A percentile compares a stretch with the other conserved stretches of the same genome.
Evolutionary conservation across 192 early-diverging fungal species (phyloP).

Genomic region (Dimargaris cristalligena): DNA sequence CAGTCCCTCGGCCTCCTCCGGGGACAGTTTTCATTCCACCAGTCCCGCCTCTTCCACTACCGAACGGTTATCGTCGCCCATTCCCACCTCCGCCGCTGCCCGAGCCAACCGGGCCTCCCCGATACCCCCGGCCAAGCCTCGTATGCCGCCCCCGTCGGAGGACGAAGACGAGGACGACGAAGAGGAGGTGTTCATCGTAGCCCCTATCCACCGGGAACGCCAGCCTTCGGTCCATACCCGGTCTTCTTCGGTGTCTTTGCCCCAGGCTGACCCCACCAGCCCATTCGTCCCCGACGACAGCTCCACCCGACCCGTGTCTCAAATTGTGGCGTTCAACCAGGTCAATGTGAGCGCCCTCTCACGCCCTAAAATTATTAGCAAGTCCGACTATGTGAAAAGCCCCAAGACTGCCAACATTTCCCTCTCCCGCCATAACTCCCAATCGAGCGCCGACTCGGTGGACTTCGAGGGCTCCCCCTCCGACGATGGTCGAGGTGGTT

Average conservation of each 20-base stretch:
- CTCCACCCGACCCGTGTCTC: neutral
- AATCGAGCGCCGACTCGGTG: neutral
- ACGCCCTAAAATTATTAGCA: conserved; percentile 6
- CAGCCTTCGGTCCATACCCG: neutral
- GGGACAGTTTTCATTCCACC: neutral
- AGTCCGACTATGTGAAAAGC: conserved; percentile 1
- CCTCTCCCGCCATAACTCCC: neutral
- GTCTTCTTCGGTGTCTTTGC: neutral
- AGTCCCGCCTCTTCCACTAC: neutral
- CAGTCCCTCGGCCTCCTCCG: neutral
- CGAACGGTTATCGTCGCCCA: neutral
- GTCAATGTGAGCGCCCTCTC: neutral
- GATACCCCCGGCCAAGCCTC: neutral
- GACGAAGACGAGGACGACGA: neutral
- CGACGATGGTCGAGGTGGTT: no score
- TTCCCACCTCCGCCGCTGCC: neutral
- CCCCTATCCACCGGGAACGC: neutral
- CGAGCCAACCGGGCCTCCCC: neutral
- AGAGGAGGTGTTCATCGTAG: neutral
- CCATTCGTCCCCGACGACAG: neutral
- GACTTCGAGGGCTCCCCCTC: neutral
- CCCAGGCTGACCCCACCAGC: neutral
- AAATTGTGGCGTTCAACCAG: conserved; percentile 9
- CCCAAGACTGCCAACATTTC: neutral
- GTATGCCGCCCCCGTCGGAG: neutral